Percentiles rank a stretch among this genome's conserved stretches.
These are phyloP conservation scores for Colletotrichum sp. DNA, from an alignment of 2,329 filamentous ascomycete species.

Conservation along the genomic window DNA sequence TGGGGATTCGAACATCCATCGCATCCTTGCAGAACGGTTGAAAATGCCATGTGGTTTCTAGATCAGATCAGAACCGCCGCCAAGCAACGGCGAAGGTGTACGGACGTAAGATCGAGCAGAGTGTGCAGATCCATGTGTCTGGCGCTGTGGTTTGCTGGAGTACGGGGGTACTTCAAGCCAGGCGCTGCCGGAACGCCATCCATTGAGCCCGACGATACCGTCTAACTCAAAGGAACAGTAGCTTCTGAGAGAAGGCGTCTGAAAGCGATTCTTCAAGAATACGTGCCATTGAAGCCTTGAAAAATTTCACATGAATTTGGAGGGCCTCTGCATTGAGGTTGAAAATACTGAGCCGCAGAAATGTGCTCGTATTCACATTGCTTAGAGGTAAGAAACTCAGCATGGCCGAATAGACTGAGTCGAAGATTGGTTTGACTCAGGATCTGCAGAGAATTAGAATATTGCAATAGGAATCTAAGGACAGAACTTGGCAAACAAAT, in stretches of 20 bases:
- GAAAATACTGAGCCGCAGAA: neutral
- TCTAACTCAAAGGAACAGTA: neutral
- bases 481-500: neutral
- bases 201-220: neutral
- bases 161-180: neutral
- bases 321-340: neutral
- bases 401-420: neutral
- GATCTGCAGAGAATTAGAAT: neutral
- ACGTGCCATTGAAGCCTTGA: neutral
- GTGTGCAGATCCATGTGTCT: neutral
- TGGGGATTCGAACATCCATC: neutral
- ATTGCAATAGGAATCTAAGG: neutral
- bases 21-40: constrained; percentile 1
- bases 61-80: neutral
- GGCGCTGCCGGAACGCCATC: neutral
- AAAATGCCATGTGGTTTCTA: constrained; percentile 5
- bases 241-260: neutral
- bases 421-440: neutral
- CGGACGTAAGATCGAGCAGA: constrained; percentile 9
- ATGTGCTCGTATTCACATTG: neutral
- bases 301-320: neutral
- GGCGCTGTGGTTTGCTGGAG: neutral
- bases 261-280: neutral
- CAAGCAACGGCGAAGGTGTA: constrained; percentile 10
- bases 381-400: neutral